phyloP scores from a whole-genome alignment of 768 basidiomycete species.

The Zangia roseola region DNA sequence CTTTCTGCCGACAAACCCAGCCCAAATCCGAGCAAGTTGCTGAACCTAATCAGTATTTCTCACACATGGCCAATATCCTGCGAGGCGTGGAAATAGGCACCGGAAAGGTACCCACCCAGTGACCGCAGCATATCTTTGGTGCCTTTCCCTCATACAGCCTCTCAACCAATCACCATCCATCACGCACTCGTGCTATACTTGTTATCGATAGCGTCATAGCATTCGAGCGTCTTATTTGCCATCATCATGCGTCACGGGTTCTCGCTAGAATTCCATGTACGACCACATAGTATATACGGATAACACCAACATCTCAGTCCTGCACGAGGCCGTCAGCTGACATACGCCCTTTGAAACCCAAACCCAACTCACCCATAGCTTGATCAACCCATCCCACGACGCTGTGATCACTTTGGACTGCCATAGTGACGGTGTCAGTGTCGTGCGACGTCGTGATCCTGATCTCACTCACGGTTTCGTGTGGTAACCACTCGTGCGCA shows the following conservation, averaged over 20 bases:
- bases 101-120: background rate
- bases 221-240: background rate
- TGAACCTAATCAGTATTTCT: slow-evolving; percentile 4
- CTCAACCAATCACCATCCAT: too few relatives aligned
- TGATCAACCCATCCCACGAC: slow-evolving; percentile 97
- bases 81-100: slow-evolving; percentile 3
- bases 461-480: slow-evolving; percentile 77
- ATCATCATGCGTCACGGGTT: background rate
- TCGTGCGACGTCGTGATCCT: background rate
- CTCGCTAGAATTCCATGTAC: background rate
- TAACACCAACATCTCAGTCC: slow-evolving; percentile 27
- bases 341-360: background rate
- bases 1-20: background rate
- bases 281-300: slow-evolving; percentile 7
- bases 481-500: slow-evolving; percentile 96
- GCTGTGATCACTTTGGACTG: slow-evolving; percentile 97
- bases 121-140: background rate
- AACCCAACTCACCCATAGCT: slow-evolving; percentile 81
- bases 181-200: background rate
- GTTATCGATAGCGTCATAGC: slow-evolving; percentile 4
- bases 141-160: background rate
- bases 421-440: slow-evolving; percentile 16
- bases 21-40: background rate
- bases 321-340: slow-evolving; percentile 15
- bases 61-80: slow-evolving; percentile 4